Percentiles rank a stretch among this genome's conserved stretches.
Evolutionary conservation across 2,329 filamentous ascomycete species (phyloP).

Genomic region (Botrytis elliptica): DNA sequence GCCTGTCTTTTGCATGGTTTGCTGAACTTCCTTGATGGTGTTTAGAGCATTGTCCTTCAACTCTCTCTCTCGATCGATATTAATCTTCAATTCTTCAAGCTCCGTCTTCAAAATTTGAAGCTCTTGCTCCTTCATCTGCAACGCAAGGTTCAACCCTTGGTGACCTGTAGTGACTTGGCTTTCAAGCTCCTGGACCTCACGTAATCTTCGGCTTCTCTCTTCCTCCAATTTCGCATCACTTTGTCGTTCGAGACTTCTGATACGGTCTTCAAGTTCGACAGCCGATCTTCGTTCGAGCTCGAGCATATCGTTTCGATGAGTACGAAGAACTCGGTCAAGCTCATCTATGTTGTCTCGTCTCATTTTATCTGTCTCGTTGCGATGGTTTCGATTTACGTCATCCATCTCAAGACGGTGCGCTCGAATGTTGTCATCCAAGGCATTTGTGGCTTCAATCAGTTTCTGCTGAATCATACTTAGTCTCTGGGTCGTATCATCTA

Average conservation of each 20-base stretch:
- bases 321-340: conserved; percentile 55
- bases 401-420: conserved; percentile 55
- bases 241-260: conserved; percentile 38
- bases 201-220: conserved; percentile 55
- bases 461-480: conserved; percentile 41
- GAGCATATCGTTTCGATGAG: conserved; percentile 67
- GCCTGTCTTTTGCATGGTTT: conserved; percentile 47
- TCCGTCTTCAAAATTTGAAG: conserved; percentile 49
- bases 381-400: conserved; percentile 52
- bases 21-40: conserved; percentile 50
- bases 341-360: conserved; percentile 52
- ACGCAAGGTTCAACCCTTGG: conserved; percentile 37
- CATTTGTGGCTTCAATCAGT: conserved; percentile 48
- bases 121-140: conserved; percentile 52
- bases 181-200: conserved; percentile 66
- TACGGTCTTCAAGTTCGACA: conserved; percentile 40
- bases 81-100: conserved; percentile 48
- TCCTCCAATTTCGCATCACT: conserved; percentile 58
- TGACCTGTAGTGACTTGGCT: conserved; percentile 50
- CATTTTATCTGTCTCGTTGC: conserved; percentile 56
- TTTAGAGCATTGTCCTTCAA: conserved; percentile 40
- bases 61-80: conserved; percentile 63
- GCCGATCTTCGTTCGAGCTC: conserved; percentile 62
- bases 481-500: conserved; percentile 57
- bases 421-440: conserved; percentile 50